phyloP scores from a whole-genome alignment of 148 eudicot species.

The Rhododendron ferrugineum region DNA sequence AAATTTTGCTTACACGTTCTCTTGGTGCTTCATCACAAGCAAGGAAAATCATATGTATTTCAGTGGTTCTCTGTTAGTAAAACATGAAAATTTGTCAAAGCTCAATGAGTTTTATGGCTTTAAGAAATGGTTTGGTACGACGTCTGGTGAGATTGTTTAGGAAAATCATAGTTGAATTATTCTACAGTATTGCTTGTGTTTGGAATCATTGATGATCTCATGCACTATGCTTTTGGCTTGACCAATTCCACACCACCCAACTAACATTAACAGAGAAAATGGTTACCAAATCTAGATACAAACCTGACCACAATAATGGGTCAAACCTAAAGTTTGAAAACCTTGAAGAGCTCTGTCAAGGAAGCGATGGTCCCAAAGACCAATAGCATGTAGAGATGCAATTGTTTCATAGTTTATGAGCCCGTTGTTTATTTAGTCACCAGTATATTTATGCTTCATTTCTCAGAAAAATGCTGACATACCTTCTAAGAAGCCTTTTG shows the following conservation, averaged over 20 bases:
- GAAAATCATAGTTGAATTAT: background rate
- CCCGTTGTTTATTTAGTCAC: conserved; percentile 31
- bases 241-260: background rate
- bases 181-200: background rate
- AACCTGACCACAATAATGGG: background rate
- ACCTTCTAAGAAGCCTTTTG: conserved; percentile 84
- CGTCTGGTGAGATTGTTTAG: background rate
- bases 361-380: background rate
- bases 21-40: background rate
- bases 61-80: background rate
- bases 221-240: background rate
- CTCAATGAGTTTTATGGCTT: background rate
- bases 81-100: background rate
- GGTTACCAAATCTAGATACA: background rate
- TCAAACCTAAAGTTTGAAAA: background rate
- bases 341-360: background rate
- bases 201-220: background rate
- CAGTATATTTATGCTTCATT: conserved; percentile 63
- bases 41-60: too few species aligned
- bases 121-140: background rate
- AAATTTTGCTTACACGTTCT: background rate
- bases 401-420: background rate
- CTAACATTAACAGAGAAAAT: background rate
- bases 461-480: conserved; percentile 85
- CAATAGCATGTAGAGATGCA: background rate